phyloP scores from a whole-genome alignment of 352 stramenopile species.

The Phytophthora colocasiae region DNA sequence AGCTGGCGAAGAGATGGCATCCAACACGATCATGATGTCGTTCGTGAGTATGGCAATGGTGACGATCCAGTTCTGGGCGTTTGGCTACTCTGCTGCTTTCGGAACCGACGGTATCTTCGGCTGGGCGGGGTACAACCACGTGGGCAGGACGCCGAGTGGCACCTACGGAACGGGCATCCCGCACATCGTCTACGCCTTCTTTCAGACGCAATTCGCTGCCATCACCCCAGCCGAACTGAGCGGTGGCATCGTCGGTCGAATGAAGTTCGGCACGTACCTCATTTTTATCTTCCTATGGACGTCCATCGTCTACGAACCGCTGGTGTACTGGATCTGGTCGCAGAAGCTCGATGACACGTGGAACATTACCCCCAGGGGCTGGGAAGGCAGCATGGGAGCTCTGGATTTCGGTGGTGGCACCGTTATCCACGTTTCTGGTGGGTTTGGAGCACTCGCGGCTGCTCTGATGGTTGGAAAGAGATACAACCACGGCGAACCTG shows the following conservation, averaged over 20 bases:
- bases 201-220: conserved; percentile 81
- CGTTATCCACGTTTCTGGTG: conserved; percentile 81
- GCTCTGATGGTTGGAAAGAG: conserved; percentile 70
- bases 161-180: conserved; percentile 69
- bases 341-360: conserved; percentile 61
- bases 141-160: conserved; percentile 44
- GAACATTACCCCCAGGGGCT: conserved; percentile 42
- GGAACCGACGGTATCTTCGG: conserved; percentile 61
- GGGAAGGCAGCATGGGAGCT: conserved; percentile 66
- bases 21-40: conserved; percentile 86
- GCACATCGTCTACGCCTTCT: conserved; percentile 75
- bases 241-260: conserved; percentile 80
- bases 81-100: conserved; percentile 81
- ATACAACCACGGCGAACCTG: conserved; percentile 71
- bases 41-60: conserved; percentile 82
- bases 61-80: conserved; percentile 81
- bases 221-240: conserved; percentile 78
- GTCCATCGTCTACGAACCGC: conserved; percentile 80
- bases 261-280: conserved; percentile 79
- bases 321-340: conserved; percentile 86
- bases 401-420: conserved; percentile 86
- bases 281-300: conserved; percentile 82
- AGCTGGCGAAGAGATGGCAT: conserved; percentile 71
- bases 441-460: conserved; percentile 72
- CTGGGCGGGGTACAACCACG: conserved; percentile 66